phyloP scores from a whole-genome alignment of 192 early-diverging fungal species.

The Entomortierella lignicola region DNA sequence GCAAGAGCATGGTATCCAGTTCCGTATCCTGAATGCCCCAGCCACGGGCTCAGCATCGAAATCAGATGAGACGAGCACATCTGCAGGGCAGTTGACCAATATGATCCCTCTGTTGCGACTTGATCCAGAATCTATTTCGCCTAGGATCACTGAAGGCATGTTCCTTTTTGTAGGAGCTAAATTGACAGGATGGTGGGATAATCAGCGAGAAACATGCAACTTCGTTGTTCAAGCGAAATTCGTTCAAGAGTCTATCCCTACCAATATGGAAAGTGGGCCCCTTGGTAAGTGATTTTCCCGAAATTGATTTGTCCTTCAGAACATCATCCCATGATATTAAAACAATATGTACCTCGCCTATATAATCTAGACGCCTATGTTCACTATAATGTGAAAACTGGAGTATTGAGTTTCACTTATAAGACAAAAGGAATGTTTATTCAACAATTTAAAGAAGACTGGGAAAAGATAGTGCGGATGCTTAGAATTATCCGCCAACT shows the following conservation, averaged over 20 bases:
- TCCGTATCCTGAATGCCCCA: neutral
- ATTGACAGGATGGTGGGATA: slow-evolving; percentile 51
- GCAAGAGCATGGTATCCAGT: slow-evolving; percentile 38
- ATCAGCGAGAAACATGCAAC: slow-evolving; percentile 44
- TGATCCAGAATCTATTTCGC: slow-evolving; percentile 31
- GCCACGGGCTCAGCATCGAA: neutral
- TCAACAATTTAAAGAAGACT: slow-evolving; percentile 43
- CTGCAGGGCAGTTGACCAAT: neutral
- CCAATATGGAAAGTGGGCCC: slow-evolving; percentile 27
- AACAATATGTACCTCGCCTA: neutral
- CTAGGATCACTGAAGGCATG: slow-evolving; percentile 23
- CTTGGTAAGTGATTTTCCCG: slow-evolving; percentile 16
- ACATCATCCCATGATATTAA: too few relatives aligned
- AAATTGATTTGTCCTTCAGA: too few relatives aligned
- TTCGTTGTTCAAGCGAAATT: slow-evolving; percentile 50
- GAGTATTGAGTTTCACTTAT: slow-evolving; percentile 33
- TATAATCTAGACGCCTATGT: slow-evolving; percentile 13
- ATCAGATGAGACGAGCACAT: neutral
- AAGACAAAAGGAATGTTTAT: slow-evolving; percentile 39
- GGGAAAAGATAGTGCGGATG: slow-evolving; percentile 49
- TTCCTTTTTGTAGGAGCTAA: slow-evolving; percentile 44
- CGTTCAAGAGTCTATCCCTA: slow-evolving; percentile 12
- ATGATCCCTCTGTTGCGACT: slow-evolving; percentile 36
- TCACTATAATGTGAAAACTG: slow-evolving; percentile 17
- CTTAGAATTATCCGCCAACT: slow-evolving; percentile 41